Conservation (phyloP, 1,139 yeast genomes). For the Yamadazyma buinensis region DNA sequence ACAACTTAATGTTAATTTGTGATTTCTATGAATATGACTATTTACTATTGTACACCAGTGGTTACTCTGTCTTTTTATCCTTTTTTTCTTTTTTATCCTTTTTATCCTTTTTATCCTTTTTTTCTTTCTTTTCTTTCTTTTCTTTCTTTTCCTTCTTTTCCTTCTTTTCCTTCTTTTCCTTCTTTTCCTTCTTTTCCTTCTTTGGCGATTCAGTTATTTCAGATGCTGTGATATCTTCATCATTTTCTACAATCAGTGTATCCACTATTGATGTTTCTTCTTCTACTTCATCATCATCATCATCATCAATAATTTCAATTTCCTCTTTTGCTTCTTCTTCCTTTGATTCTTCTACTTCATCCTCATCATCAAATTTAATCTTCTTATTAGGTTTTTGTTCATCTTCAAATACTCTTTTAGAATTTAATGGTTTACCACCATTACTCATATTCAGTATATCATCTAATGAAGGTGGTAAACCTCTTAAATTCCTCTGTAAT, state of each 20-base stretch:
- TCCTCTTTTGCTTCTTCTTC: slow-evolving; percentile 14
- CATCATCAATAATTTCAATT: slow-evolving; percentile 9
- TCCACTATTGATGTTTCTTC: too few species aligned
- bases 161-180: slow-evolving; percentile 14
- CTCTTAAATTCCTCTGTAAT: slow-evolving; percentile 68
- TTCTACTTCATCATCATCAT: slow-evolving; percentile 9
- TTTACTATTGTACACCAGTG: slow-evolving; percentile 8
- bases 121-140: slow-evolving; percentile 1
- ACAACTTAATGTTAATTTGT: too few species aligned
- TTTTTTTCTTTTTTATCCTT: slow-evolving; percentile 11
- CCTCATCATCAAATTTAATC: slow-evolving; percentile 15
- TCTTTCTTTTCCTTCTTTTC: slow-evolving; percentile 5
- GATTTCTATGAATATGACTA: too few species aligned
- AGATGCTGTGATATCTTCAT: too few species aligned
- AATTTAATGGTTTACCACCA: slow-evolving; percentile 13
- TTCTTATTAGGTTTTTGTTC: slow-evolving; percentile 15
- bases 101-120: slow-evolving; percentile 15
- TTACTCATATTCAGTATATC: neutral
- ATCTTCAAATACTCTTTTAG: slow-evolving; percentile 29
- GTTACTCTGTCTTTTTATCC: slow-evolving; percentile 14
- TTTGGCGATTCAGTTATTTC: slow-evolving; percentile 15
- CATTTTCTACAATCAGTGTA: slow-evolving; percentile 7
- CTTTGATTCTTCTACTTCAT: slow-evolving; percentile 5
- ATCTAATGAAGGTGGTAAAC: slow-evolving; percentile 53
- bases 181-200: slow-evolving; percentile 8